These are phyloP conservation scores for Periglandula ipomoeae DNA, from an alignment of 2,329 filamentous ascomycete genomes.

Conservation along the genomic window DNA sequence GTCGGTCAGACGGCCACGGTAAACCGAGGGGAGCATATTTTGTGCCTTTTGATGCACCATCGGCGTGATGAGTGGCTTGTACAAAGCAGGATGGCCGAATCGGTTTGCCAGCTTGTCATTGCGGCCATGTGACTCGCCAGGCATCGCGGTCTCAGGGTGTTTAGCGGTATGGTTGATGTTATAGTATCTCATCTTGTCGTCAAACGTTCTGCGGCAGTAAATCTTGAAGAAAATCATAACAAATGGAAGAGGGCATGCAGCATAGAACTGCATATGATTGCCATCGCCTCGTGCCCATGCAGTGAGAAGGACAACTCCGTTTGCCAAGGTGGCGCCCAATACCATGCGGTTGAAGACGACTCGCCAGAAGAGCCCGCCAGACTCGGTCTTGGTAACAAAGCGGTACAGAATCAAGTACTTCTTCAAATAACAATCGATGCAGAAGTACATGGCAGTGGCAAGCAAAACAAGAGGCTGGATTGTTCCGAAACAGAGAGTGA, in stretches of 20 bases:
- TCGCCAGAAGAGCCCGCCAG: conserved; percentile 87
- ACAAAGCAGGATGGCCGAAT: conserved; percentile 87
- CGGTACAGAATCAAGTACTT: conserved; percentile 93
- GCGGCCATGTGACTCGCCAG: conserved; percentile 43
- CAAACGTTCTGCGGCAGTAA: conserved; percentile 69
- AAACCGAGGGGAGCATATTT: conserved; percentile 76
- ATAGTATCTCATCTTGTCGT: conserved; percentile 73
- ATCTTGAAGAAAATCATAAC: conserved; percentile 77
- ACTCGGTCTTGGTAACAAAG: conserved; percentile 94
- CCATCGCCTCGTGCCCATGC: conserved; percentile 61
- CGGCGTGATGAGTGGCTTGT: conserved; percentile 80
- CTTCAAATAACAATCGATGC: conserved; percentile 79
- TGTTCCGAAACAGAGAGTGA: conserved; percentile 74
- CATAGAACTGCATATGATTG: conserved; percentile 51
- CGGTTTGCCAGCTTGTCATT: conserved; percentile 64
- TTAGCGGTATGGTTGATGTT: conserved; percentile 51
- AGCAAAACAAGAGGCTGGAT: conserved; percentile 83
- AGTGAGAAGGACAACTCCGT: conserved; percentile 68
- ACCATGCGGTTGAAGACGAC: conserved; percentile 88
- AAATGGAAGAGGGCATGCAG: conserved; percentile 66
- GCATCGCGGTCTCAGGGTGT: conserved; percentile 30
- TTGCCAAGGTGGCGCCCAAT: conserved; percentile 69
- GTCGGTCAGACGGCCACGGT: conserved; percentile 68
- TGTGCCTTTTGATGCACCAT: conserved; percentile 93
- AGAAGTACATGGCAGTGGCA: conserved; percentile 83